Percentiles rank a stretch among this genome's conserved stretches.
These are phyloP conservation scores for Serendipita sp. DNA, from an alignment of 768 basidiomycete species.

Conservation along the genomic window DNA sequence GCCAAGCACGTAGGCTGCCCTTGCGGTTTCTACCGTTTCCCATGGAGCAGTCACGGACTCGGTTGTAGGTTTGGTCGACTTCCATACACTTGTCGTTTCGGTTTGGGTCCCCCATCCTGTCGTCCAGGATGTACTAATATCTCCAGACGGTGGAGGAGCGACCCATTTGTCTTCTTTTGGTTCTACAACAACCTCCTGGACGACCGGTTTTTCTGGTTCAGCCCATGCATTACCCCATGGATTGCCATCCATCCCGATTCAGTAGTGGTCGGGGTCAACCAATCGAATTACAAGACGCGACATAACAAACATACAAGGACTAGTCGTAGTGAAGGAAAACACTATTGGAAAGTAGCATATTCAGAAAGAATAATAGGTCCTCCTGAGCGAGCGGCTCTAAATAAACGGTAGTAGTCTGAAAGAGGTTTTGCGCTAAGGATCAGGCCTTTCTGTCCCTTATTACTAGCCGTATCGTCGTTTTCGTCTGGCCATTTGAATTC, in stretches of 20 bases:
- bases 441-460: neutral
- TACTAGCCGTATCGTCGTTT: neutral
- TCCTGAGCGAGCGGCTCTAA: neutral
- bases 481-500: slow-evolving; percentile 3
- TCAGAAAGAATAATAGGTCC: neutral
- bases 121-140: neutral
- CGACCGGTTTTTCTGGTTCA: neutral
- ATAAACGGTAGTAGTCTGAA: neutral
- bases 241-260: neutral
- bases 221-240: slow-evolving; percentile 4
- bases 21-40: neutral
- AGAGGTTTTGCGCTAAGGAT: neutral
- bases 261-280: neutral
- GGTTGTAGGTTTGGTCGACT: neutral
- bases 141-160: neutral
- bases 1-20: neutral
- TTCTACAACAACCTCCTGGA: neutral
- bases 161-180: neutral
- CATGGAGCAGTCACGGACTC: neutral
- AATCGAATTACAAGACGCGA: too few species aligned
- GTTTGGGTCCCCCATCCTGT: neutral
- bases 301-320: neutral
- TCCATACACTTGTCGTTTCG: neutral
- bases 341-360: neutral
- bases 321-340: neutral